phyloP scores from a whole-genome alignment of 2,329 filamentous ascomycete genomes.

The Xylogone sp. region DNA sequence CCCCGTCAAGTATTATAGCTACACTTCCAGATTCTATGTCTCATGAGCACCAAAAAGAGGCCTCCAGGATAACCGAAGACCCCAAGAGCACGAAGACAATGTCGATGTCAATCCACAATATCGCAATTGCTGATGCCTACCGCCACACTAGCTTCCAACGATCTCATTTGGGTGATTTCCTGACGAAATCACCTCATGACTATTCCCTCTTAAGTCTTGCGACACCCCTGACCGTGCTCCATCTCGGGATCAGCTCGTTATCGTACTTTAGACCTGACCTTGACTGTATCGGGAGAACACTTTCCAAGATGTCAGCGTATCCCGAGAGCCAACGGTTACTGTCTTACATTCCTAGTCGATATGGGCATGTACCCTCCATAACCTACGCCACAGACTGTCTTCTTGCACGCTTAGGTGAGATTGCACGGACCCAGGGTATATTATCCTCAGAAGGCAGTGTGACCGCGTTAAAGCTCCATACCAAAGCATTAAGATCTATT shows the following conservation, averaged over 20 bases:
- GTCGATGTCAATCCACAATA: too few relatives aligned
- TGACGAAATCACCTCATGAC: neutral
- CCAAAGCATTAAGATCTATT: neutral
- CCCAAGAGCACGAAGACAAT: too few relatives aligned
- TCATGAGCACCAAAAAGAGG: neutral
- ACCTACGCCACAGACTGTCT: slow-evolving; percentile 23
- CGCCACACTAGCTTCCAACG: neutral
- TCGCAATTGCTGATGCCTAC: too few relatives aligned
- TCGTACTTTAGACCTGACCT: neutral
- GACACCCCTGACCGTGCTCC: neutral
- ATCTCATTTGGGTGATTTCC: neutral
- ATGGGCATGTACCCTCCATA: slow-evolving; percentile 20
- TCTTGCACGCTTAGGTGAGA: slow-evolving; percentile 20
- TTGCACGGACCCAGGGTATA: slow-evolving; percentile 7
- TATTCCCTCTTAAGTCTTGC: neutral
- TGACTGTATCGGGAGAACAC: neutral
- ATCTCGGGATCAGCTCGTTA: neutral
- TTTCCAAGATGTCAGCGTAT: neutral
- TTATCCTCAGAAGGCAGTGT: slow-evolving; percentile 5
- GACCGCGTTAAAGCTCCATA: neutral
- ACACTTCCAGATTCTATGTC: neutral
- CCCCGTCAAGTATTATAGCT: neutral
- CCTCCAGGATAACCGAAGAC: too few relatives aligned
- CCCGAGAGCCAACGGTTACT: slow-evolving; percentile 12
- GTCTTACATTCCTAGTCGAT: slow-evolving; percentile 22